Evolutionary conservation across 306 rosid genomes (phyloP).

Genomic region (Trichosanthes cucumerina): DNA sequence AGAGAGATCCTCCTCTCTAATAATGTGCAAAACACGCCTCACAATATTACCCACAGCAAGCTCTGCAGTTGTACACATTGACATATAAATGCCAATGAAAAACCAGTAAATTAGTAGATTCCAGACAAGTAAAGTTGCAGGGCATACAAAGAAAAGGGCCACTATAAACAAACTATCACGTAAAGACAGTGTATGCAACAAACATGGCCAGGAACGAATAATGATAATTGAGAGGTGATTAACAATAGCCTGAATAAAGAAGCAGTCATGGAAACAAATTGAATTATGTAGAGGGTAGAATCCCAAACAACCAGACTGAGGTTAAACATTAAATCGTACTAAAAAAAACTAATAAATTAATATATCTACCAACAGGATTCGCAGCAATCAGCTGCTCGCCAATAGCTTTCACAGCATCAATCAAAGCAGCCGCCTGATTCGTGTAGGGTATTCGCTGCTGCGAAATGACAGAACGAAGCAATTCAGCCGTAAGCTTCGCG

Average conservation of each 20-base stretch:
- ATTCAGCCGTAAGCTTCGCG: constrained; percentile 73
- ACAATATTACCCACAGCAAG: constrained; percentile 95
- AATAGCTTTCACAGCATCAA: constrained; percentile 70
- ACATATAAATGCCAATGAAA: constrained; percentile 8
- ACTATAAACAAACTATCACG: not conserved
- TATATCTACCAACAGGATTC: constrained; percentile 71
- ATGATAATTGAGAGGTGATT: not conserved
- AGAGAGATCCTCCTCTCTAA: constrained; percentile 91
- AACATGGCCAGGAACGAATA: not conserved
- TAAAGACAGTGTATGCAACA: not conserved
- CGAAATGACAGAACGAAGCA: constrained; percentile 78
- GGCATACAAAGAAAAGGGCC: not conserved
- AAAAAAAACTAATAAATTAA: not conserved
- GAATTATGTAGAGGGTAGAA: not conserved
- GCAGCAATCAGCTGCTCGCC: constrained; percentile 95
- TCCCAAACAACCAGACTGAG: not conserved
- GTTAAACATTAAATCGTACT: not conserved
- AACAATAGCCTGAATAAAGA: not conserved
- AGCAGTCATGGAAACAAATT: not conserved
- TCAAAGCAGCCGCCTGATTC: constrained; percentile 71
- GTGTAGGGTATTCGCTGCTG: constrained; percentile 72
- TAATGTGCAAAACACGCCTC: constrained; percentile 92
- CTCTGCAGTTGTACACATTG: constrained; percentile 45
- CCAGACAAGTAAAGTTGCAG: not conserved
- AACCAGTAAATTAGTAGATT: not conserved